Percentiles rank a stretch among this genome's conserved stretches.
Conservation (phyloP, 2,329 filamentous ascomycete species). For the Nemania sp. region DNA sequence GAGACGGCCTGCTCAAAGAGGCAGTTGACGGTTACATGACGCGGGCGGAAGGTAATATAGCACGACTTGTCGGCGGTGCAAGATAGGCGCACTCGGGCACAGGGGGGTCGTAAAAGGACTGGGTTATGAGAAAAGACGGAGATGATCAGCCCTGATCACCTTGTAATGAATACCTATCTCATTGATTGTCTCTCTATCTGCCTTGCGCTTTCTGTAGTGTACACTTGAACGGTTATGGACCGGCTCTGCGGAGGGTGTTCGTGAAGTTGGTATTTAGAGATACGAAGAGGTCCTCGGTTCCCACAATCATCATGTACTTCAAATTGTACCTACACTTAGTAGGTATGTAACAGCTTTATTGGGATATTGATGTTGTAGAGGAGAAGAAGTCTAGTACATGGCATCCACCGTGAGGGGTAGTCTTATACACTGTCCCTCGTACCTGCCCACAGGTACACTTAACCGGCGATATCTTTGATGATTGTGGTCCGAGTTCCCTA, state of each 20-base stretch:
- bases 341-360: too few species aligned
- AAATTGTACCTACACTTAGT: too few species aligned
- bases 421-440: too few species aligned
- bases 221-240: neutral
- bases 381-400: too few species aligned
- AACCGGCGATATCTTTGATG: too few species aligned
- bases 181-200: neutral
- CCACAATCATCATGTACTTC: too few species aligned
- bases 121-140: slow-evolving; percentile 6
- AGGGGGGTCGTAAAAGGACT: slow-evolving; percentile 7
- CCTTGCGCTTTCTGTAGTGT: too few species aligned
- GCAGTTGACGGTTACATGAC: slow-evolving; percentile 5
- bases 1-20: neutral
- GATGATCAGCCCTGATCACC: slow-evolving; percentile 2
- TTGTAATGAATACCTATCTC: slow-evolving; percentile 21
- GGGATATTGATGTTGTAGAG: too few species aligned
- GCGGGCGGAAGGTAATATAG: slow-evolving; percentile 3
- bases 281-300: too few species aligned
- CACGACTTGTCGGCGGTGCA: neutral
- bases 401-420: too few species aligned
- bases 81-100: slow-evolving; percentile 1
- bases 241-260: neutral
- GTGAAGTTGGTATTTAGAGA: too few species aligned
- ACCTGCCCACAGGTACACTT: too few species aligned
- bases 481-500: slow-evolving; percentile 10